A percentile compares a stretch with the other conserved stretches of the same genome.
phyloP scores from a whole-genome alignment of 2,329 filamentous ascomycete genomes.

The Tothia fuscella region DNA sequence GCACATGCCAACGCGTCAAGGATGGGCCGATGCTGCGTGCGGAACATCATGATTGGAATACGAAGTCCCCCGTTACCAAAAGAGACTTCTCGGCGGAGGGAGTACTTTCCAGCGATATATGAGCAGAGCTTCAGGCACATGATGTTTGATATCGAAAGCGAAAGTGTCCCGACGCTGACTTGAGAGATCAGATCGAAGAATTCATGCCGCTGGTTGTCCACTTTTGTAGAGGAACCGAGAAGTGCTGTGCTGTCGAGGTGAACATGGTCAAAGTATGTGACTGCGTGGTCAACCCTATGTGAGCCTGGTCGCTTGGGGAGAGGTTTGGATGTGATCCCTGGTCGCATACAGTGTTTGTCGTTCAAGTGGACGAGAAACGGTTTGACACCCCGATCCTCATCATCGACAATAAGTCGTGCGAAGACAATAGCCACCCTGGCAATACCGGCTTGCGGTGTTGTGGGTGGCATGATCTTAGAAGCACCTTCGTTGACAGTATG shows the following conservation, averaged over 20 bases:
- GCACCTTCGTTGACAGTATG: conserved; percentile 22
- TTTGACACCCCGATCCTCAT: conserved; percentile 18
- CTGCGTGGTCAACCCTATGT: conserved; percentile 20
- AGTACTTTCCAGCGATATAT: background rate
- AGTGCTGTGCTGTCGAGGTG: conserved; percentile 18
- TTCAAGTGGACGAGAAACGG: conserved; percentile 23
- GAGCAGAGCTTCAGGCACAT: conserved; percentile 7
- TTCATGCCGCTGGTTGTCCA: conserved; percentile 15
- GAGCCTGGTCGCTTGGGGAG: conserved; percentile 20
- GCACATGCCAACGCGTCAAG: background rate
- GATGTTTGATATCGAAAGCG: conserved; percentile 8
- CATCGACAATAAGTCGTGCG: conserved; percentile 20
- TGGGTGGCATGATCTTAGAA: conserved; percentile 23
- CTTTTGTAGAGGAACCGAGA: conserved; percentile 16
- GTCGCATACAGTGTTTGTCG: conserved; percentile 17
- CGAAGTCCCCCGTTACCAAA: background rate
- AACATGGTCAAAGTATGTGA: conserved; percentile 25
- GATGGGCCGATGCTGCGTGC: background rate
- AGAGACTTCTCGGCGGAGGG: background rate
- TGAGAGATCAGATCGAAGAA: conserved; percentile 16
- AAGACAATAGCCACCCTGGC: conserved; percentile 23
- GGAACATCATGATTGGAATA: background rate
- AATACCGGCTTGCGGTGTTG: conserved; percentile 15
- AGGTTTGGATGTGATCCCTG: conserved; percentile 18
- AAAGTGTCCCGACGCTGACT: conserved; percentile 9